Conservation (phyloP, 192 early-diverging fungal species). For the Umbelopsis sp. region DNA sequence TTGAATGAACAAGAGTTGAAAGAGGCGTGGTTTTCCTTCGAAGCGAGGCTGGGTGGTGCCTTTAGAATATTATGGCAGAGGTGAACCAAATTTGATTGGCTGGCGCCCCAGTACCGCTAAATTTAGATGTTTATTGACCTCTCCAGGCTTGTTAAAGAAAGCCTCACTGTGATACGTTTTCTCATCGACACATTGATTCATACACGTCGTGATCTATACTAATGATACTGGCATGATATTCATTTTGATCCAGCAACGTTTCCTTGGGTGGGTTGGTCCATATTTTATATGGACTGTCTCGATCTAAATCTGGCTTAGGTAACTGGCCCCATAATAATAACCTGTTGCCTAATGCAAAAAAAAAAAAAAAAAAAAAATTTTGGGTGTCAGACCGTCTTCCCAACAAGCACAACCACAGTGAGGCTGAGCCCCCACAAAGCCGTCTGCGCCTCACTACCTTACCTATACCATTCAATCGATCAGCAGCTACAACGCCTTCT, state of each 20-base stretch:
- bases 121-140: conserved; percentile 5
- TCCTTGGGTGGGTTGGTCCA: neutral
- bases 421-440: neutral
- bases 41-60: neutral
- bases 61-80: neutral
- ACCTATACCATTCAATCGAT: conserved; percentile 40
- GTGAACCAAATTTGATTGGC: neutral
- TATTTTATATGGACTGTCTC: neutral
- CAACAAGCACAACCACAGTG: neutral
- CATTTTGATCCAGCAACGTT: neutral
- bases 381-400: neutral
- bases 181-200: neutral
- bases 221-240: neutral
- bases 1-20: conserved; percentile 10
- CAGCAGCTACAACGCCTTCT: conserved; percentile 66
- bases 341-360: neutral
- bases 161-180: neutral
- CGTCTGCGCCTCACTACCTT: neutral
- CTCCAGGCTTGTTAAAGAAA: too few species aligned
- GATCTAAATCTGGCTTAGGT: conserved; percentile 15
- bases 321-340: conserved; percentile 12
- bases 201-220: neutral
- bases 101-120: neutral
- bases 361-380: neutral
- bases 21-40: conserved; percentile 7